phyloP scores from a whole-genome alignment of 2,329 filamentous ascomycete genomes.

The Neofusicoccum sp. region DNA sequence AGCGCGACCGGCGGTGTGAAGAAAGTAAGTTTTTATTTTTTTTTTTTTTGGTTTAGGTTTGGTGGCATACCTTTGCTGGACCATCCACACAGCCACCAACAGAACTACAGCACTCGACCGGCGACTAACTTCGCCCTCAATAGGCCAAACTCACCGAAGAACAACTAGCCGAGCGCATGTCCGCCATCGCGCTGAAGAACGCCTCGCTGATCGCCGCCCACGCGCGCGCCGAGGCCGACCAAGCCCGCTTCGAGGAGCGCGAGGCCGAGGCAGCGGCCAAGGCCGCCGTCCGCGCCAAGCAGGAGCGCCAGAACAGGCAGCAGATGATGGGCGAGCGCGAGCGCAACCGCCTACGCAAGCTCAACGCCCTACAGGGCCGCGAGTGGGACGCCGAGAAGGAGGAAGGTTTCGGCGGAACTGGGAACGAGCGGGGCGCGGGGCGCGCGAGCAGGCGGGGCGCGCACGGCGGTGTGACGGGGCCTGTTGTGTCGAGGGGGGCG shows the following conservation, averaged over 20 bases:
- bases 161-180: slow-evolving; percentile 63
- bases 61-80: background rate
- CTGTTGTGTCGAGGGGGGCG: slow-evolving; percentile 20
- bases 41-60: background rate
- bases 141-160: slow-evolving; percentile 66
- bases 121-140: slow-evolving; percentile 4
- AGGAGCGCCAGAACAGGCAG: slow-evolving; percentile 55
- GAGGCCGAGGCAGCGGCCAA: slow-evolving; percentile 61
- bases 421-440: slow-evolving; percentile 45
- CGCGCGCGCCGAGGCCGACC: slow-evolving; percentile 68
- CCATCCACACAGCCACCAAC: slow-evolving; percentile 6
- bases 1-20: slow-evolving; percentile 56
- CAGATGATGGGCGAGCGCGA: slow-evolving; percentile 66
- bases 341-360: slow-evolving; percentile 60
- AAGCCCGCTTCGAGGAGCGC: slow-evolving; percentile 64
- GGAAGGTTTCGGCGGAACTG: slow-evolving; percentile 52
- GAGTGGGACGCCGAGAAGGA: slow-evolving; percentile 68
- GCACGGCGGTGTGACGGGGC: slow-evolving; percentile 51
- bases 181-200: slow-evolving; percentile 63
- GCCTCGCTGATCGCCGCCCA: slow-evolving; percentile 62
- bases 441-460: slow-evolving; percentile 50
- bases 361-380: slow-evolving; percentile 59
- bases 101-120: slow-evolving; percentile 9
- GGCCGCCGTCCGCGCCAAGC: slow-evolving; percentile 43
- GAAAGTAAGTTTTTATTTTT: slow-evolving; percentile 39